Evolutionary conservation across 805 yeast species (phyloP).

Genomic region (Candida germanica): DNA sequence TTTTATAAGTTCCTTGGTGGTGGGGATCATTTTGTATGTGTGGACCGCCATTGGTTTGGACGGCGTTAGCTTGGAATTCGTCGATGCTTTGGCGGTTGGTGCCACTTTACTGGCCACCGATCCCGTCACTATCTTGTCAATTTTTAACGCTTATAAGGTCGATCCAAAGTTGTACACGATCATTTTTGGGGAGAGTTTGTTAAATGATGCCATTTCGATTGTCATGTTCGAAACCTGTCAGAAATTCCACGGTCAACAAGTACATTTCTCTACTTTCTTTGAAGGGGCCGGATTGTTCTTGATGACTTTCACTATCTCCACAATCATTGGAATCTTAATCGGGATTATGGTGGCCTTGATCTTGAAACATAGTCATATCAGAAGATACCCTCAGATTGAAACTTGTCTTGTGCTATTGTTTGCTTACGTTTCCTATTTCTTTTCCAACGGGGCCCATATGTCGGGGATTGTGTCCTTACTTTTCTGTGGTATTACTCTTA

Average conservation of each 20-base stretch:
- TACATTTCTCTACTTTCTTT: conserved; percentile 72
- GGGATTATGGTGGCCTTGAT: conserved; percentile 89
- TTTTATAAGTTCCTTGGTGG: conserved; percentile 82
- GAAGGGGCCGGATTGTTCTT: conserved; percentile 92
- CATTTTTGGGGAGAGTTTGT: conserved; percentile 91
- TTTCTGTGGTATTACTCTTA: conserved; percentile 94
- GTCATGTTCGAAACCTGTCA: conserved; percentile 99
- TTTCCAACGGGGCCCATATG: conserved; percentile 99
- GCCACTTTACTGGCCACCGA: conserved; percentile 98
- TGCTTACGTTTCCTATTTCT: conserved; percentile 95
- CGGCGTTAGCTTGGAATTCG: conserved; percentile 82
- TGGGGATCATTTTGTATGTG: conserved; percentile 81
- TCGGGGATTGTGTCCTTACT: conserved; percentile 94
- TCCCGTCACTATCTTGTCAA: conserved; percentile 94
- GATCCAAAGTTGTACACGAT: conserved; percentile 97
- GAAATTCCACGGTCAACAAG: conserved; percentile 82
- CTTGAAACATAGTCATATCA: conserved; percentile 85
- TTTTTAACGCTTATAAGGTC: conserved; percentile 95
- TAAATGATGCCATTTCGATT: conserved; percentile 96
- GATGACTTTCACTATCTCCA: conserved; percentile 88
- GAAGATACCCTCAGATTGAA: conserved; percentile 96
- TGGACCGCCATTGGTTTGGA: conserved; percentile 94
- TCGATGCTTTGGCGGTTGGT: conserved; percentile 96
- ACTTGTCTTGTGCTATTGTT: conserved; percentile 85
- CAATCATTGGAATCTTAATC: conserved; percentile 82